Evolutionary conservation across 257 asterid genomes (phyloP).

Genomic region (Solanum piurae): DNA sequence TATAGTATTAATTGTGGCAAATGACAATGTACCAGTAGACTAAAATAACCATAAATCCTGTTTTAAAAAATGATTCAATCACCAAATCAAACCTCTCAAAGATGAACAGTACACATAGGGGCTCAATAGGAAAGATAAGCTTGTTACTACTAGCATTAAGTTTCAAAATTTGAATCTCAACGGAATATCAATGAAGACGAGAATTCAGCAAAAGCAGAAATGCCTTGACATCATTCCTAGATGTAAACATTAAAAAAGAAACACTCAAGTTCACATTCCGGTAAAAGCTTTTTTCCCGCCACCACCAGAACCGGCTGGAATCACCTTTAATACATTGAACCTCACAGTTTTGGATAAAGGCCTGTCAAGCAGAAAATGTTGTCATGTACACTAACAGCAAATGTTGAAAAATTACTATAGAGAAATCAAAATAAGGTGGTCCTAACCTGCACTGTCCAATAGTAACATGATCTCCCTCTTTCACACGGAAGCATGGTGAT

Average conservation of each 20-base stretch:
- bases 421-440: not conserved
- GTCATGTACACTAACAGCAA: not conserved
- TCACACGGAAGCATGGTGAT: constrained; percentile 33
- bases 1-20: not conserved
- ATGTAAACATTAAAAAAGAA: not conserved
- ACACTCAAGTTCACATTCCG: not conserved
- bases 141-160: not conserved
- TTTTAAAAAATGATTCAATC: not conserved
- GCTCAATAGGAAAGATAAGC: not conserved
- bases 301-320: constrained; percentile 35
- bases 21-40: not conserved
- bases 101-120: not conserved
- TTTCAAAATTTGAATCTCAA: not conserved
- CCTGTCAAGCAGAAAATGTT: constrained; percentile 5
- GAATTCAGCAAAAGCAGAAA: not conserved
- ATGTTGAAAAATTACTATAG: not conserved
- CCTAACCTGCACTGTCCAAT: constrained; percentile 37
- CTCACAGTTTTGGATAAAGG: constrained; percentile 36
- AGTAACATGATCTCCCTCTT: constrained; percentile 35
- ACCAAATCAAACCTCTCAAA: not conserved
- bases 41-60: not conserved
- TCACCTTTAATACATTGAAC: constrained; percentile 33
- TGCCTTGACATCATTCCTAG: not conserved
- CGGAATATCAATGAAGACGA: not conserved
- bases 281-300: constrained; percentile 15